Base-by-base conservation (phyloP, 1,139 yeast species). In the Fermentozyma sake region DNA sequence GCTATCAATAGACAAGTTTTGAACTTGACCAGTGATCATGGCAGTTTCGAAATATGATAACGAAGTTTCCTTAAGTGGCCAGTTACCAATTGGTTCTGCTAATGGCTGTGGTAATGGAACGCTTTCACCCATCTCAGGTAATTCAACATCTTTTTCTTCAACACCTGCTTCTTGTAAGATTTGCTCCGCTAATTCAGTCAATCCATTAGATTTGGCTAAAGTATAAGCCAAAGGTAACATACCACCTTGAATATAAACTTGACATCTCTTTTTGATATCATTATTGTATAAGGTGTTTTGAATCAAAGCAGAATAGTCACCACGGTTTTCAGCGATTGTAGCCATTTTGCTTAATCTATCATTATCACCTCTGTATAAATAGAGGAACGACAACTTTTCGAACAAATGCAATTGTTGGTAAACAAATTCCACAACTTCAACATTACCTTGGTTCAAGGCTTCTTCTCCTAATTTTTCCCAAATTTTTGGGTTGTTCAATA, bases 161-260 rank as follows among this genome's bases (percentile, higher is more conserved):
- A 84, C 68, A 7, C 78, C 85, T 16, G 89, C 76, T 41, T 82
- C 79, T 26, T 71, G 72, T 41, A 89, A 64, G 32, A 85, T 81
- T 27, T 76, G 70, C 24, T 73, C 70, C 16, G 95, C 95, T 34
- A 80, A 63, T 22, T 78, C 89, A 22, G 68, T 73, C 40, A 87
- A 72, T 5, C 96, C 96, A 44, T 81, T 83, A 18, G 93, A 69
- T 55, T 84, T 85, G 15, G 98, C 97, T 38, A 89, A 72, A 15
- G 96, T 84, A 54, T 87, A 93, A 1, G 98, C 98, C 47, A 93
- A 72, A 6, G 98, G 91, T 31, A 73, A 61, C 61, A 89, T 70
- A 15, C 96, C 96, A 33, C 83, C 77, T 43, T 81, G 77, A 30
- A 81, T 72, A 48, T 83, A 78, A 17, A 83, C 74, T 44, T 76